Evolutionary conservation across 2,329 filamentous ascomycete genomes (phyloP), one percentile per base, ranked within the genome.

Genomic region (Fusarium abutilonis): DNA sequence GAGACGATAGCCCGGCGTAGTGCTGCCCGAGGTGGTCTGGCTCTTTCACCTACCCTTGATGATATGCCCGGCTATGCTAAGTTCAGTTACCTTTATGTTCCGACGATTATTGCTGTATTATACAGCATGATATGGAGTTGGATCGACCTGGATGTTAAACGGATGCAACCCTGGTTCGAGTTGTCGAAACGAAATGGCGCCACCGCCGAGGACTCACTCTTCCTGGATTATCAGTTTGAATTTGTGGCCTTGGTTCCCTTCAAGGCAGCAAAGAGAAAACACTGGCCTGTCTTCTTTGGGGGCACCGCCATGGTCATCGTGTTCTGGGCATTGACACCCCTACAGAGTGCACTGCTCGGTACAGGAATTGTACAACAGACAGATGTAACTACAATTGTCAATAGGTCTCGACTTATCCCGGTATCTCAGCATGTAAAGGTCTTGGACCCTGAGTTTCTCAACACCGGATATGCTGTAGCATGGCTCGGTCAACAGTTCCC

Each of bases 121-220:
- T 88, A 85, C 59, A 83, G 83, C 35, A 76, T 87, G 1, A 41
- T 82, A 0, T 88, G 85, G 84, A 79, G 76, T 3, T 86, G 85
- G 83, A 77, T 87, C 0, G 86, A 89, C 46, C 68, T 88, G 0
- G 83, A 89, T 32, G 74, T 79, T 0, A 86, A 86, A 55, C 66
- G 86, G 0, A 74, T 88, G 40, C 85, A 89, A 31, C 86, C 86
- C 0, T 89, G 82, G 76, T 80, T 86, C 10, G 83, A 87, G 19
- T 51, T 89, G 1, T 86, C 84, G 0, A 80, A 78, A 9, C 13
- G 64, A 0, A 63, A 68, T 0, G 85, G 85, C 0, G 81, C 81
- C 0, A 63, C 63, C 0, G 83, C 76, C 0, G 70, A 75, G 6
- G 65, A 82, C 1, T 85, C 83, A 0, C 14, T 89, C 0, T 72